A percentile compares a stretch with the other conserved stretches of the same genome.
phyloP scores from a whole-genome alignment of 176 grass and related monocot genomes.

The Aegilops speltoides region DNA sequence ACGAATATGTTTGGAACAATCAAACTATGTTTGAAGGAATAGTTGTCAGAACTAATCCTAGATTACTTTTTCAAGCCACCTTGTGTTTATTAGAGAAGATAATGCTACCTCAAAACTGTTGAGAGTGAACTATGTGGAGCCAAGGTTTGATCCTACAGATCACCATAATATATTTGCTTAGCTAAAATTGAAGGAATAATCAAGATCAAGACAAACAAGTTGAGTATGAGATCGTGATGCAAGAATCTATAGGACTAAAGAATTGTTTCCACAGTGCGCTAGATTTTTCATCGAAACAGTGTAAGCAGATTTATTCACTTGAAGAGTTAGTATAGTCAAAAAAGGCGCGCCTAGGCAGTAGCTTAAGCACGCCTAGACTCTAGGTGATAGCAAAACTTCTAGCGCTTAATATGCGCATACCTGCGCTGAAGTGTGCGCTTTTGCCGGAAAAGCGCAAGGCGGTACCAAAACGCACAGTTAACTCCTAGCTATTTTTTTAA shows the following conservation, averaged over 20 bases:
- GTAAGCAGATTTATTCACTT: not conserved
- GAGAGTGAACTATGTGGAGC: not conserved
- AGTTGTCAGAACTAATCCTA: not conserved
- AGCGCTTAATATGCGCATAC: too few species aligned
- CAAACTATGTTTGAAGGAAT: not conserved
- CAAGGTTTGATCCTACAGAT: not conserved
- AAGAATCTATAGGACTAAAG: not conserved
- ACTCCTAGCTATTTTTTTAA: too few species aligned
- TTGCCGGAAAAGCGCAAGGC: too few species aligned
- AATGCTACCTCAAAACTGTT: not conserved
- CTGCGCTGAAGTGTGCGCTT: too few species aligned
- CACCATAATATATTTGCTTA: not conserved
- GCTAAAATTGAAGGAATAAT: not conserved
- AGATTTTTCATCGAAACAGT: not conserved
- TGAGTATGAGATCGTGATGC: not conserved
- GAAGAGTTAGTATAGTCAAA: too few species aligned
- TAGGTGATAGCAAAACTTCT: too few species aligned
- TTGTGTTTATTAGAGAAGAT: not conserved
- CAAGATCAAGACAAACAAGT: not conserved
- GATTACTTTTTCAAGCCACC: not conserved
- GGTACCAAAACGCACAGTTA: too few species aligned
- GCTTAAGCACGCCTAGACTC: too few species aligned
- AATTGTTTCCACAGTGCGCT: not conserved
- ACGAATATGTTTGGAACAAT: conserved; percentile 1
- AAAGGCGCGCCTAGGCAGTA: too few species aligned